These are phyloP conservation scores for Glycine soja DNA, from an alignment of 306 rosid genomes.

Conservation along the genomic window DNA sequence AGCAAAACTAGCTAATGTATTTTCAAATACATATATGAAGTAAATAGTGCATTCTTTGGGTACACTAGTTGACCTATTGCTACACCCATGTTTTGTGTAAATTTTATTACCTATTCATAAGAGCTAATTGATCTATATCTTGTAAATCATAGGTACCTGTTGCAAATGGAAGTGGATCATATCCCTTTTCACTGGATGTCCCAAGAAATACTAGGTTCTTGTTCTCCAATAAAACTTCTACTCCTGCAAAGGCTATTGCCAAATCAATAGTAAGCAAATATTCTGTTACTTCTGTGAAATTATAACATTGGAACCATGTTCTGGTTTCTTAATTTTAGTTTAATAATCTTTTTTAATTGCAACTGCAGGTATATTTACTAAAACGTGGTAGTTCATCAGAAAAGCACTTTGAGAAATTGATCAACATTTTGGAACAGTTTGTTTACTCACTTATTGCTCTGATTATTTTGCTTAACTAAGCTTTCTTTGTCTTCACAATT, in stretches of 20 bases:
- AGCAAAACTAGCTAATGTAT: too few relatives aligned
- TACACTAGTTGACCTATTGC: slow-evolving; percentile 2
- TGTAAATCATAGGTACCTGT: slow-evolving; percentile 81
- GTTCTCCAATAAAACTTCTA: slow-evolving; percentile 82
- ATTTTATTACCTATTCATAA: neutral
- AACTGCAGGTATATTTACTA: slow-evolving; percentile 83
- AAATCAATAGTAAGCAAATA: slow-evolving; percentile 83
- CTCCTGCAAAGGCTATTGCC: slow-evolving; percentile 93
- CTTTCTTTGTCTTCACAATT: slow-evolving; percentile 28
- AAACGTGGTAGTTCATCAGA: slow-evolving; percentile 78
- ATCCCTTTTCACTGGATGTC: slow-evolving; percentile 92
- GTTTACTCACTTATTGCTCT: slow-evolving; percentile 61
- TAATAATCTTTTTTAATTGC: slow-evolving; percentile 41
- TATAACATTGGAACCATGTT: slow-evolving; percentile 37
- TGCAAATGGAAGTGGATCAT: slow-evolving; percentile 96
- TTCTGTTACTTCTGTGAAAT: slow-evolving; percentile 27
- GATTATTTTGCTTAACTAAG: slow-evolving; percentile 29
- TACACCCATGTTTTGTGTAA: neutral
- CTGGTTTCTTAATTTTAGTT: slow-evolving; percentile 39
- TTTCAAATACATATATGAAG: too few relatives aligned
- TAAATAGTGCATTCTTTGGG: too few relatives aligned
- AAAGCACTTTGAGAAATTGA: slow-evolving; percentile 86
- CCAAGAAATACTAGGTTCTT: slow-evolving; percentile 96
- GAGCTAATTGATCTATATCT: neutral
- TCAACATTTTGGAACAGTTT: slow-evolving; percentile 99